Evolutionary conservation across 2,329 filamentous ascomycete genomes (phyloP).

Genomic region (Tolypocladium album): DNA sequence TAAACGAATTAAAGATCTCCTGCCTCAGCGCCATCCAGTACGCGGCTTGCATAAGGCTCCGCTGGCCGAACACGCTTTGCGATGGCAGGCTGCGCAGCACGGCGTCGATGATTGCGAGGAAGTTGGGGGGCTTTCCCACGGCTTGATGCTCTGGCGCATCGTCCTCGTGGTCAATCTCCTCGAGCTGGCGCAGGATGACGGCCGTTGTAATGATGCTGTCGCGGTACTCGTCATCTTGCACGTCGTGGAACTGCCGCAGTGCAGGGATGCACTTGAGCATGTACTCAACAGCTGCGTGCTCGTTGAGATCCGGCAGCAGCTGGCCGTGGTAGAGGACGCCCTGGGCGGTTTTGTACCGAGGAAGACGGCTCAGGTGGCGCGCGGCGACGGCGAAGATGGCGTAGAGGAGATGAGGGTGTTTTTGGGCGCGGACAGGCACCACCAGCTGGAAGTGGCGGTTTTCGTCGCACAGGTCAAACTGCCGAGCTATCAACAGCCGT

Average conservation of each 20-base stretch:
- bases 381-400: slow-evolving; percentile 29
- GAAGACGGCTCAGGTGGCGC: slow-evolving; percentile 25
- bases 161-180: slow-evolving; percentile 29
- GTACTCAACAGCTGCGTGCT: slow-evolving; percentile 28
- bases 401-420: slow-evolving; percentile 26
- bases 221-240: slow-evolving; percentile 25
- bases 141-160: slow-evolving; percentile 8
- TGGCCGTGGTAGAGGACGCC: slow-evolving; percentile 27
- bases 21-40: slow-evolving; percentile 31
- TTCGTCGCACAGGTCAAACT: slow-evolving; percentile 30
- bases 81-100: slow-evolving; percentile 26
- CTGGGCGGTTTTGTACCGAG: slow-evolving; percentile 22
- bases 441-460: slow-evolving; percentile 27
- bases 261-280: slow-evolving; percentile 29
- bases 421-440: slow-evolving; percentile 21
- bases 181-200: slow-evolving; percentile 27
- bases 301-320: slow-evolving; percentile 20
- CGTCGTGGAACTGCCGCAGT: slow-evolving; percentile 23
- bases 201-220: slow-evolving; percentile 29
- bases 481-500: slow-evolving; percentile 3
- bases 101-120: slow-evolving; percentile 28
- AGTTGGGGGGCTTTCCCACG: slow-evolving; percentile 19
- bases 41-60: slow-evolving; percentile 25
- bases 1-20: slow-evolving; percentile 30
- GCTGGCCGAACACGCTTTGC: slow-evolving; percentile 21